phyloP scores from a whole-genome alignment of 129 eudicot species.

The Gnaphalium uliginosum region DNA sequence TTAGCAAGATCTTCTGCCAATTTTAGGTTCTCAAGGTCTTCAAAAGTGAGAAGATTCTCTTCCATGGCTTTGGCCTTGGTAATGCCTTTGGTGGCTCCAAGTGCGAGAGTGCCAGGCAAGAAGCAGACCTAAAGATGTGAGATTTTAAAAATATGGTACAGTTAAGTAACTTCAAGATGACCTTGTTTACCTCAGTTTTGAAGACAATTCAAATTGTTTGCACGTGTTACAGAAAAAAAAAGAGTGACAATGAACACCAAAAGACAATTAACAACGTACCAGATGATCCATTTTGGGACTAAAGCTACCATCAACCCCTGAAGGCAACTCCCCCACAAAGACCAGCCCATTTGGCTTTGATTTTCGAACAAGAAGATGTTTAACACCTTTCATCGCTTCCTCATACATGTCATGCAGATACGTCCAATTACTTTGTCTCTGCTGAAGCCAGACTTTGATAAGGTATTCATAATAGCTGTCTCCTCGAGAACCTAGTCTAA shows the following conservation, averaged over 20 bases:
- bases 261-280: conserved; percentile 44
- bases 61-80: conserved; percentile 68
- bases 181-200: background rate
- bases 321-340: conserved; percentile 90
- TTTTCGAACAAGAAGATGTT: conserved; percentile 83
- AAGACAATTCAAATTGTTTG: background rate
- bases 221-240: background rate
- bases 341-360: conserved; percentile 82
- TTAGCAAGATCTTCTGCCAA: conserved; percentile 94
- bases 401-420: conserved; percentile 80
- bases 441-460: conserved; percentile 95
- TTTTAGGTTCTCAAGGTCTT: conserved; percentile 83
- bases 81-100: conserved; percentile 93
- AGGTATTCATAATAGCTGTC: conserved; percentile 99
- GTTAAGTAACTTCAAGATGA: conserved; percentile 6
- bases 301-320: conserved; percentile 63
- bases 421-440: conserved; percentile 55
- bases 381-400: conserved; percentile 94
- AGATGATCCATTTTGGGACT: conserved; percentile 98
- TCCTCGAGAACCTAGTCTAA: conserved; percentile 95
- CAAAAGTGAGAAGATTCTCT: conserved; percentile 64
- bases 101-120: conserved; percentile 94
- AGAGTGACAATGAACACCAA: conserved; percentile 2
- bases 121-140: conserved; percentile 71
- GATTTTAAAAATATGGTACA: conserved; percentile 6